Evolutionary conservation across 345 rosid species (phyloP).

Genomic region (Excoecaria agallocha): DNA sequence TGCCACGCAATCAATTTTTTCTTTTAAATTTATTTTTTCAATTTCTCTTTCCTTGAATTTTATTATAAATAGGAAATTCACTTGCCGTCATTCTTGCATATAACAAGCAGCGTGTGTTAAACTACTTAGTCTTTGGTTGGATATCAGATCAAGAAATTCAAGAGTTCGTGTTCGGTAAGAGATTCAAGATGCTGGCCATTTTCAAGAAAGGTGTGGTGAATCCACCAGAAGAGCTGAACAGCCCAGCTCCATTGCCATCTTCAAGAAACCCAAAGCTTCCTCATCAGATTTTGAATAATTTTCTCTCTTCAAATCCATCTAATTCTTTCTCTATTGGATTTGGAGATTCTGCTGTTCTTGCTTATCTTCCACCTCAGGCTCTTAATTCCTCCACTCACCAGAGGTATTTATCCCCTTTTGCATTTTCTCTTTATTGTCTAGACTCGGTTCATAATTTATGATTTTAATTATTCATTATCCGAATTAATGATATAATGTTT

Average conservation of each 20-base stretch:
- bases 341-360: conserved; percentile 63
- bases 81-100: neutral
- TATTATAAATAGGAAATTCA: too few species aligned
- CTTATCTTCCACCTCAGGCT: conserved; percentile 46
- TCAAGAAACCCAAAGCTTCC: conserved; percentile 59
- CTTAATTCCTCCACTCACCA: conserved; percentile 34
- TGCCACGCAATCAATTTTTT: conserved; percentile 25
- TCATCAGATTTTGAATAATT: conserved; percentile 57
- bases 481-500: too few species aligned
- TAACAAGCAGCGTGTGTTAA: neutral
- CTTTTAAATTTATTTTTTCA: too few species aligned
- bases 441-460: too few species aligned
- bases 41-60: neutral
- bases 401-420: conserved; percentile 38
- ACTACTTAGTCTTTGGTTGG: neutral
- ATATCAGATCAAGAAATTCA: neutral
- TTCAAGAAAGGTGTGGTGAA: conserved; percentile 71
- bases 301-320: conserved; percentile 48
- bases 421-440: too few species aligned
- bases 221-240: conserved; percentile 89
- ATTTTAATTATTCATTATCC: too few species aligned
- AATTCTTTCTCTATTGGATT: conserved; percentile 69
- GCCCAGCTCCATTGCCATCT: conserved; percentile 62
- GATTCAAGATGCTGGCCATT: conserved; percentile 73
- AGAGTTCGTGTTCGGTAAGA: neutral